Evolutionary conservation across 2,329 filamentous ascomycete species (phyloP).

Genomic region (Cordyceps cicadae): DNA sequence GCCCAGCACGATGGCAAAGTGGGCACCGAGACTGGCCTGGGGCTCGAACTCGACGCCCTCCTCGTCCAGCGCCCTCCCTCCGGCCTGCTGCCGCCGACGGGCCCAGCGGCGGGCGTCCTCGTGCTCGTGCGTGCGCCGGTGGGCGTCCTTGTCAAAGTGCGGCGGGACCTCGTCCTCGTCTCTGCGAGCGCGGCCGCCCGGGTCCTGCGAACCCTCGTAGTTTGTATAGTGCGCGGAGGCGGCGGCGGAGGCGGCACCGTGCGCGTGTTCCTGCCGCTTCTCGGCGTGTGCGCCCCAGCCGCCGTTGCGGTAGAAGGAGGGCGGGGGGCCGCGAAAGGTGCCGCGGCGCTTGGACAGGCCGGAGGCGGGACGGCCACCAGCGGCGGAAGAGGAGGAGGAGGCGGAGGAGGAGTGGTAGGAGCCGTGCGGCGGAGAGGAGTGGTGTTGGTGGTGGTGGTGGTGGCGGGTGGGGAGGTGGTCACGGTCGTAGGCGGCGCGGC

Average conservation of each 20-base stretch:
- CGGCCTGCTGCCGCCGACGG: constrained; percentile 17
- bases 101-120: constrained; percentile 42
- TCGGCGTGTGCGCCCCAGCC: constrained; percentile 62
- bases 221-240: constrained; percentile 1
- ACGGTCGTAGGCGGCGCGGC: constrained; percentile 75
- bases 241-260: constrained; percentile 28
- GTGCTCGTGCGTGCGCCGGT: constrained; percentile 64
- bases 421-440: constrained; percentile 18
- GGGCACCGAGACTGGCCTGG: constrained; percentile 33
- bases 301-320: constrained; percentile 76
- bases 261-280: constrained; percentile 47
- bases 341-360: constrained; percentile 71
- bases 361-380: constrained; percentile 68
- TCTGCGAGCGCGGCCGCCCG: constrained; percentile 43
- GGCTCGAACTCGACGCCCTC: constrained; percentile 30
- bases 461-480: constrained; percentile 47
- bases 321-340: constrained; percentile 76
- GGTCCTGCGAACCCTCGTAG: constrained; percentile 31
- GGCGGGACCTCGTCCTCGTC: constrained; percentile 52
- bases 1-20: constrained; percentile 43
- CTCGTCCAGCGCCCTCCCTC: constrained; percentile 28
- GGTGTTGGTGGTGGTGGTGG: constrained; percentile 16
- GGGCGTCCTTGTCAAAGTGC: constrained; percentile 70
- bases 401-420: constrained; percentile 44
- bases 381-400: constrained; percentile 43